These are phyloP conservation scores for Tulasnella sp. DNA, from an alignment of 768 basidiomycete genomes.

Conservation along the genomic window DNA sequence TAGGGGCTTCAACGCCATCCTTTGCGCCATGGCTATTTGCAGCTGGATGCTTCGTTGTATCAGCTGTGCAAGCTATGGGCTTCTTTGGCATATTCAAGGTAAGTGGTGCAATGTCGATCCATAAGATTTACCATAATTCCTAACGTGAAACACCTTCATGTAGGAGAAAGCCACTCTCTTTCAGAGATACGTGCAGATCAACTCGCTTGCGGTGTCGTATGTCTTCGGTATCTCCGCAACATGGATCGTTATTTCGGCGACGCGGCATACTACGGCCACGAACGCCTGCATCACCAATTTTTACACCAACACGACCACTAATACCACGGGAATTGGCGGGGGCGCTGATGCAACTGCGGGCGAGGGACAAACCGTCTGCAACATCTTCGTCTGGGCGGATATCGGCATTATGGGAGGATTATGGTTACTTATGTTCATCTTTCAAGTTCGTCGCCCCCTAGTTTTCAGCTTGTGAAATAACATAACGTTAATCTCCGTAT, in stretches of 20 bases:
- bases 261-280: conserved; percentile 63
- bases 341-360: conserved; percentile 41
- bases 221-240: conserved; percentile 70
- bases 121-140: background rate
- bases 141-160: background rate
- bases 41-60: conserved; percentile 63
- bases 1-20: conserved; percentile 74
- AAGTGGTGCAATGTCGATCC: conserved; percentile 19
- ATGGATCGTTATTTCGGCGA: conserved; percentile 73
- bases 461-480: background rate
- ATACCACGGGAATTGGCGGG: conserved; percentile 3
- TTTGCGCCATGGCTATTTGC: conserved; percentile 67
- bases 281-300: conserved; percentile 43
- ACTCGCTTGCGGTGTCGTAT: conserved; percentile 42
- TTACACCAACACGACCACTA: conserved; percentile 13
- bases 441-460: conserved; percentile 49
- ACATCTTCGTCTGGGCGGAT: conserved; percentile 87
- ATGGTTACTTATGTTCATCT: conserved; percentile 68
- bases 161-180: conserved; percentile 61
- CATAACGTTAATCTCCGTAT: conserved; percentile 26
- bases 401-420: conserved; percentile 84
- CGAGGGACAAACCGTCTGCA: conserved; percentile 65
- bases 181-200: conserved; percentile 58
- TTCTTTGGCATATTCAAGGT: conserved; percentile 77
- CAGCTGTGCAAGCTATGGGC: conserved; percentile 68